phyloP scores from a whole-genome alignment of 495 filamentous ascomycete genomes.

The Aspergillus saccharolyticus region DNA sequence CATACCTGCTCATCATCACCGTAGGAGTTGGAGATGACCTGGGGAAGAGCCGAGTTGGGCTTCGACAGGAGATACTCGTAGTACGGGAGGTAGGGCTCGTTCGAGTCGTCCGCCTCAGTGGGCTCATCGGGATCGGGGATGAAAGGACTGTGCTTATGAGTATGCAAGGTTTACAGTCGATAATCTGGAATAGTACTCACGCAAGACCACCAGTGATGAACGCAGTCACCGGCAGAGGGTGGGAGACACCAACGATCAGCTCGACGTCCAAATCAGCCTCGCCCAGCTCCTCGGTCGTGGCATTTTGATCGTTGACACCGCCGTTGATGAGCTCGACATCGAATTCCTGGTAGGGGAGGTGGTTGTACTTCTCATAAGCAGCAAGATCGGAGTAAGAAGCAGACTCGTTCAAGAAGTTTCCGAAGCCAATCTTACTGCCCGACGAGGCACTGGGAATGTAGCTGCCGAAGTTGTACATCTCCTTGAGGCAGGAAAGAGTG shows the following conservation, averaged over 20 bases:
- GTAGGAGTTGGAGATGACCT: constrained; percentile 66
- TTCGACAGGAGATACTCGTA: constrained; percentile 53
- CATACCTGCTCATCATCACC: constrained; percentile 59
- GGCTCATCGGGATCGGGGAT: constrained; percentile 57
- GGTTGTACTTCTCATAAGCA: constrained; percentile 24
- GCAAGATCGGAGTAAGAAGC: constrained; percentile 35
- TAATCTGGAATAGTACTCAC: constrained; percentile 12
- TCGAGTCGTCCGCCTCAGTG: constrained; percentile 29
- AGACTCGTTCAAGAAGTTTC: constrained; percentile 49
- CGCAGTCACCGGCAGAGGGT: constrained; percentile 55
- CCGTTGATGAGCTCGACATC: constrained; percentile 53
- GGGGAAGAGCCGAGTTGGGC: constrained; percentile 55
- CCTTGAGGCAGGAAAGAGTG: constrained; percentile 55
- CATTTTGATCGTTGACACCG: constrained; percentile 43
- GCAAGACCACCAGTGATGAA: constrained; percentile 59
- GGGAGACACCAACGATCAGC: constrained; percentile 42
- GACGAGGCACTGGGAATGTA: constrained; percentile 43
- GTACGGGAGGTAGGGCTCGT: constrained; percentile 66
- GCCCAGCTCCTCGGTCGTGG: constrained; percentile 24
- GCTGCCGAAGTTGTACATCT: constrained; percentile 52
- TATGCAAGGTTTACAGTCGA: not conserved
- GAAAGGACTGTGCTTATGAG: constrained; percentile 32
- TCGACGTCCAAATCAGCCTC: not conserved
- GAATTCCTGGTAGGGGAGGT: constrained; percentile 49
- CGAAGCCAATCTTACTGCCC: constrained; percentile 50